A percentile compares a stretch with the other conserved stretches of the same genome.
phyloP scores from a whole-genome alignment of 768 basidiomycete species.

The Termitomyces sp. region DNA sequence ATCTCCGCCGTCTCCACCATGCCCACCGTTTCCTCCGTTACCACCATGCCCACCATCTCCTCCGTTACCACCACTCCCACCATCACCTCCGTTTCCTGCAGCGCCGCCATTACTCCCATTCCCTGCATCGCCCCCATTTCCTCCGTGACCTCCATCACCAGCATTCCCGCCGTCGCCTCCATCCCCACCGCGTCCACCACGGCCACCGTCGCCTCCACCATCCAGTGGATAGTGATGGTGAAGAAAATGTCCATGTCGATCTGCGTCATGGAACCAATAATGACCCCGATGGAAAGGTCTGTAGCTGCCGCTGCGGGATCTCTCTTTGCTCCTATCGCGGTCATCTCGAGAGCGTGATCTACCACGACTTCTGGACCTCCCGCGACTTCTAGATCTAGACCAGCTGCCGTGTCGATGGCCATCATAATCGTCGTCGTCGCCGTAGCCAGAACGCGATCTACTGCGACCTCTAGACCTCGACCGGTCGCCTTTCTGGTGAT shows the following conservation, averaged over 20 bases:
- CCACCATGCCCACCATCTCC: neutral
- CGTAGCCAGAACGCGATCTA: slow-evolving; percentile 1
- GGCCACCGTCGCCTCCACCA: neutral
- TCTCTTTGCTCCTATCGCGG: neutral
- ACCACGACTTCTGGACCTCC: neutral
- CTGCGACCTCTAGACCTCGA: slow-evolving; percentile 4
- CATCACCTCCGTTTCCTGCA: neutral
- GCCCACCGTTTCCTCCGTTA: neutral
- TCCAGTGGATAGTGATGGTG: neutral
- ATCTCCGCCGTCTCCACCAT: neutral
- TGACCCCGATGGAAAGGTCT: neutral
- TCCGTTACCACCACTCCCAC: neutral
- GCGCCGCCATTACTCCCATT: neutral
- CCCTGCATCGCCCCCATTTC: neutral
- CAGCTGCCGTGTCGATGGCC: neutral
- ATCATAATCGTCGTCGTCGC: neutral
- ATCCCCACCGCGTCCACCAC: neutral
- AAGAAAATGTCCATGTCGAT: neutral
- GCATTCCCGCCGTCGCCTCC: neutral
- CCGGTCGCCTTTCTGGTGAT: neutral
- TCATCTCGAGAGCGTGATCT: slow-evolving; percentile 4
- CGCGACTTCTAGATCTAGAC: neutral
- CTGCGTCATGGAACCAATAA: neutral
- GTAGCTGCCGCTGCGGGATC: neutral
- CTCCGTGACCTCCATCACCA: neutral